Evolutionary conservation across 2,329 filamentous ascomycete species (phyloP).

Genomic region (Aureobasidium sp.): DNA sequence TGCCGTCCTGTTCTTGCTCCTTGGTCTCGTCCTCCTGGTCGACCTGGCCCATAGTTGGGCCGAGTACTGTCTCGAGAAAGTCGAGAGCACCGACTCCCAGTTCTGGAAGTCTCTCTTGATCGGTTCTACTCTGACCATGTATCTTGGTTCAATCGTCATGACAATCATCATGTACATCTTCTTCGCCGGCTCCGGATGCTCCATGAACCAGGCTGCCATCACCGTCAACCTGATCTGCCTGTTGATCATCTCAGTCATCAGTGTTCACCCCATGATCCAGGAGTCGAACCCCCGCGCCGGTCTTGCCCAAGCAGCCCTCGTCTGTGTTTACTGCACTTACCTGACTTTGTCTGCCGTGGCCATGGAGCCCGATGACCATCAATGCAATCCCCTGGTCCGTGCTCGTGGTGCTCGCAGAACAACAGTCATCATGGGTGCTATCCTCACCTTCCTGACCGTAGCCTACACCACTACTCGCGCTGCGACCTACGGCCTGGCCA

Average conservation of each 20-base stretch:
- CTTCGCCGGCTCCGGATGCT: constrained; percentile 73
- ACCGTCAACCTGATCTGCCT: constrained; percentile 85
- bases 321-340: constrained; percentile 96
- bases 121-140: constrained; percentile 91
- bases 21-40: constrained; percentile 86
- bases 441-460: constrained; percentile 93
- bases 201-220: constrained; percentile 95
- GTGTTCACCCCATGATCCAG: constrained; percentile 84
- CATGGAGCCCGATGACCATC: constrained; percentile 93
- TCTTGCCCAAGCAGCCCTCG: constrained; percentile 94
- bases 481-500: constrained; percentile 78
- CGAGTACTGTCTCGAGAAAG: constrained; percentile 89
- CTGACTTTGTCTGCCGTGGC: constrained; percentile 96
- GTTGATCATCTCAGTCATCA: constrained; percentile 71
- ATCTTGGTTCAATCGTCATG: constrained; percentile 82
- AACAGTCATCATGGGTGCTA: constrained; percentile 83
- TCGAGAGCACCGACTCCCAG: constrained; percentile 79
- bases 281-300: constrained; percentile 89
- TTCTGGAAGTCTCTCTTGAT: constrained; percentile 83
- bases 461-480: constrained; percentile 96
- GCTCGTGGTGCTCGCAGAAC: constrained; percentile 84
- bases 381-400: constrained; percentile 86
- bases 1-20: constrained; percentile 86
- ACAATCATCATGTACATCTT: constrained; percentile 96
- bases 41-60: constrained; percentile 96